A percentile compares a stretch with the other conserved stretches of the same genome.
Conservation (phyloP, 179 eudicot species). For the Carnegiea gigantea region DNA sequence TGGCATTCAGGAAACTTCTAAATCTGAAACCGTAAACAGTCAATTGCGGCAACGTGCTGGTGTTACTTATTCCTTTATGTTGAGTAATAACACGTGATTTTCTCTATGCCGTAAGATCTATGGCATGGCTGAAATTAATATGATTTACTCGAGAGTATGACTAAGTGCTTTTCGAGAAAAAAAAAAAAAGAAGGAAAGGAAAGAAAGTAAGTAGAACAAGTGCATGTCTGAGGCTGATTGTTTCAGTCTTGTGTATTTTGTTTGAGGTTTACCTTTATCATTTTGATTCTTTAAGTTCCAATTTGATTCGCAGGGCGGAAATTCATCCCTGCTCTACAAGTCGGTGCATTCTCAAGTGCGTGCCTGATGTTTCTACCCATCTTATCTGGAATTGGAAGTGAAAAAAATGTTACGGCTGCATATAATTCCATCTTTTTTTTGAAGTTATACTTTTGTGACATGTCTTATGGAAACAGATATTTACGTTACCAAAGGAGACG, state of each 20-base stretch:
- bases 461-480: conserved; percentile 55
- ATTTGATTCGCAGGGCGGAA: conserved; percentile 69
- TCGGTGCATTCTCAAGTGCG: conserved; percentile 95
- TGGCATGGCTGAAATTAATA: no score
- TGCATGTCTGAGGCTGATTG: no score
- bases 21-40: background rate
- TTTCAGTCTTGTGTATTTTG: background rate
- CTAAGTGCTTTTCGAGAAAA: no score
- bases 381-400: conserved; percentile 2
- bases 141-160: no score
- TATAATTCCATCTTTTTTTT: background rate
- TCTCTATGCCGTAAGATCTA: no score
- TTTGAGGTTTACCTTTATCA: background rate
- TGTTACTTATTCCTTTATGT: background rate
- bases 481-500: conserved; percentile 83
- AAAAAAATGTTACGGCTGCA: conserved; percentile 7
- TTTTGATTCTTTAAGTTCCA: background rate
- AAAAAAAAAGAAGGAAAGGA: no score
- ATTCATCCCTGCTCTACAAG: conserved; percentile 69
- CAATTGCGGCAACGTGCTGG: no score
- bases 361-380: background rate
- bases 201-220: no score
- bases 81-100: no score
- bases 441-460: conserved; percentile 3
- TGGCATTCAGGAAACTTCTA: background rate